Conservation (phyloP, 1,139 yeast species). For the Blastobotrys petasosporus region DNA sequence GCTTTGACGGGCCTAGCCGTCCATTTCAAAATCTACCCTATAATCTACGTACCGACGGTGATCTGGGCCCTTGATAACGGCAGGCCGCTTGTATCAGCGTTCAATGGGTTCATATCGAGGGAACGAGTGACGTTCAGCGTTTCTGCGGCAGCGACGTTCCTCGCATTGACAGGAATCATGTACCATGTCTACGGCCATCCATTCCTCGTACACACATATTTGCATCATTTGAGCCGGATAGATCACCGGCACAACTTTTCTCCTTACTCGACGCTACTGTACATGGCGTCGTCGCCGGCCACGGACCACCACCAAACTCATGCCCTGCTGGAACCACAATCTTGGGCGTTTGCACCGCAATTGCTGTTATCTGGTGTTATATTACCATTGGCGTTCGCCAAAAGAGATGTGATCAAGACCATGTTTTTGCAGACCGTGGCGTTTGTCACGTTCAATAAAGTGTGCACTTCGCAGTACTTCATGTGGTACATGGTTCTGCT, state of each 20-base stretch:
- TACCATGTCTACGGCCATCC: slow-evolving; percentile 64
- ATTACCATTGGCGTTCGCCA: slow-evolving; percentile 56
- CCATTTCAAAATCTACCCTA: slow-evolving; percentile 88
- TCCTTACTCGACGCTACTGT: slow-evolving; percentile 70
- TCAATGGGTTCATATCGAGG: slow-evolving; percentile 28
- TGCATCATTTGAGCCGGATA: slow-evolving; percentile 74
- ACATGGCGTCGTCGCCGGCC: slow-evolving; percentile 39
- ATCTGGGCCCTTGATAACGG: slow-evolving; percentile 32
- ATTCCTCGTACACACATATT: slow-evolving; percentile 69
- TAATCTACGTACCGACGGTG: slow-evolving; percentile 67
- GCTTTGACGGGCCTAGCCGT: slow-evolving; percentile 65
- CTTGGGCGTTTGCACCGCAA: slow-evolving; percentile 78
- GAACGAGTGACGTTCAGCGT: slow-evolving; percentile 44
- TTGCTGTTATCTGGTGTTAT: slow-evolving; percentile 51
- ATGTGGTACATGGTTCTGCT: slow-evolving; percentile 85
- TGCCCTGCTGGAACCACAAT: slow-evolving; percentile 31
- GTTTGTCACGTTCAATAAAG: slow-evolving; percentile 88
- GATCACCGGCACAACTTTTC: slow-evolving; percentile 97
- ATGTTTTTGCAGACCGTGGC: slow-evolving; percentile 84
- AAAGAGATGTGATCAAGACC: slow-evolving; percentile 51
- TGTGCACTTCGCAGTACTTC: slow-evolving; percentile 84
- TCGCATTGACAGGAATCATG: slow-evolving; percentile 50
- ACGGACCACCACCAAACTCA: not conserved
- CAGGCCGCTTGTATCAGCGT: slow-evolving; percentile 3
- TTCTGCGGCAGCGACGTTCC: slow-evolving; percentile 41